These are phyloP conservation scores for Croton laevigatus DNA, from an alignment of 441 rosid genomes.

Conservation along the genomic window DNA sequence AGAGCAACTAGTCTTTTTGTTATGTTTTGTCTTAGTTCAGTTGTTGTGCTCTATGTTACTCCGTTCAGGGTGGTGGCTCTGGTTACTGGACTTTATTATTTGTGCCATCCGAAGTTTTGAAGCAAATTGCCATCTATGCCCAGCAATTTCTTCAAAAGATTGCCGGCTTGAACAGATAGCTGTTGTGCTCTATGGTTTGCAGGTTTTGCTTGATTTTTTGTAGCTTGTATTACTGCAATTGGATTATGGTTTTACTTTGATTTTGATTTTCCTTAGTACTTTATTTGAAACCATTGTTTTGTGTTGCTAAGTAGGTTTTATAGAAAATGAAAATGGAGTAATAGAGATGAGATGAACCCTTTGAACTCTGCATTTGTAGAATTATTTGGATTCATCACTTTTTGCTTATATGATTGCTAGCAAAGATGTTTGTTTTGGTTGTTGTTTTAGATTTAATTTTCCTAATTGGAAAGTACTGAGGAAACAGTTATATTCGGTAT, in stretches of 20 bases:
- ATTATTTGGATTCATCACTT: background rate
- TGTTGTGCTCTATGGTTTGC: no score
- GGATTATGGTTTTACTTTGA: background rate
- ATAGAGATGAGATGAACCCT: background rate
- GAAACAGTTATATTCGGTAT: background rate
- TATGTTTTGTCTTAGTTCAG: conserved; percentile 64
- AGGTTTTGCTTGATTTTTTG: background rate
- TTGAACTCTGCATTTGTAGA: background rate
- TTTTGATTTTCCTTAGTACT: background rate
- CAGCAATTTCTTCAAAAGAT: conserved; percentile 78
- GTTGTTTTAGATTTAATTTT: background rate
- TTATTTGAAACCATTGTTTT: background rate
- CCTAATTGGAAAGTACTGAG: background rate
- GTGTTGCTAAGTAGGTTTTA: background rate
- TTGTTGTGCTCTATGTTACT: conserved; percentile 56
- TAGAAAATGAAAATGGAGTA: background rate
- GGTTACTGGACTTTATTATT: conserved; percentile 51
- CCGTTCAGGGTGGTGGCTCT: conserved; percentile 64
- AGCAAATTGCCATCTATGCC: conserved; percentile 84
- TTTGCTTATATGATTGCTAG: background rate
- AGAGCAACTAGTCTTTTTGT: conserved; percentile 78
- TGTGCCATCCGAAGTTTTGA: conserved; percentile 77
- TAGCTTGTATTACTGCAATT: background rate
- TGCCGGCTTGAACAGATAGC: conserved; percentile 66
- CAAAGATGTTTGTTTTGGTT: background rate